These are phyloP conservation scores for Yamadazyma laniorum DNA, from an alignment of 805 yeast genomes.

Conservation along the genomic window DNA sequence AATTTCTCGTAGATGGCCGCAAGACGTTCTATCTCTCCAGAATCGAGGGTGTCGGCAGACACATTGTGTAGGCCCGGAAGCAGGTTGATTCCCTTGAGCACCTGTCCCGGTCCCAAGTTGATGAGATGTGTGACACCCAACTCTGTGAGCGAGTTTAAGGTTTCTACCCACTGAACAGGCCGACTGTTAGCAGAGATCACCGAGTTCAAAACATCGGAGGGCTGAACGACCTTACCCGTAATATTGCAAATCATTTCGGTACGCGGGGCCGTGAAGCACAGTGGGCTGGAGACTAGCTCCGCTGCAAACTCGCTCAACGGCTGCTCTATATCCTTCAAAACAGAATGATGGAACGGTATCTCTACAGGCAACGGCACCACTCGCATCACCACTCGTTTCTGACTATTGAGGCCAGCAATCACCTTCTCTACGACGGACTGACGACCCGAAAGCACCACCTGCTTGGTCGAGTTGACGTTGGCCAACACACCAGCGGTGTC, in stretches of 20 bases:
- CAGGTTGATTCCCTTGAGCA: slow-evolving; percentile 25
- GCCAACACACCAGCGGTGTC: slow-evolving; percentile 36
- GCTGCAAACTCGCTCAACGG: slow-evolving; percentile 18
- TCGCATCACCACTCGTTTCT: slow-evolving; percentile 21
- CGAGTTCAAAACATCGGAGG: neutral
- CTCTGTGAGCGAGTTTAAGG: slow-evolving; percentile 25
- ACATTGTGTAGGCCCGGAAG: slow-evolving; percentile 5
- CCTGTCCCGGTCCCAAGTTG: slow-evolving; percentile 41
- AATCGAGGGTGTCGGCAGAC: slow-evolving; percentile 1
- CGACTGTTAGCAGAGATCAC: slow-evolving; percentile 34
- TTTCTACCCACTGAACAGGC: slow-evolving; percentile 45
- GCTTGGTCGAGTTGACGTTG: slow-evolving; percentile 43
- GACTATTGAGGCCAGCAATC: slow-evolving; percentile 18
- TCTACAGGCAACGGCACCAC: slow-evolving; percentile 39
- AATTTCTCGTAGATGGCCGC: neutral
- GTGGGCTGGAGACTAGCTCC: neutral
- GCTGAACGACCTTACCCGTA: slow-evolving; percentile 19
- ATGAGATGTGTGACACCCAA: slow-evolving; percentile 20
- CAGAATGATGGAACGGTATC: slow-evolving; percentile 51
- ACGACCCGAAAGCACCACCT: slow-evolving; percentile 46
- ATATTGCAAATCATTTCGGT: slow-evolving; percentile 40
- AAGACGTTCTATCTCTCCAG: neutral
- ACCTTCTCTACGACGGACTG: slow-evolving; percentile 21
- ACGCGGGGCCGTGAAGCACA: slow-evolving; percentile 5
- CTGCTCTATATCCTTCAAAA: slow-evolving; percentile 37